Conservation (phyloP, 345 rosid genomes). For the Arabis alpina region DNA sequence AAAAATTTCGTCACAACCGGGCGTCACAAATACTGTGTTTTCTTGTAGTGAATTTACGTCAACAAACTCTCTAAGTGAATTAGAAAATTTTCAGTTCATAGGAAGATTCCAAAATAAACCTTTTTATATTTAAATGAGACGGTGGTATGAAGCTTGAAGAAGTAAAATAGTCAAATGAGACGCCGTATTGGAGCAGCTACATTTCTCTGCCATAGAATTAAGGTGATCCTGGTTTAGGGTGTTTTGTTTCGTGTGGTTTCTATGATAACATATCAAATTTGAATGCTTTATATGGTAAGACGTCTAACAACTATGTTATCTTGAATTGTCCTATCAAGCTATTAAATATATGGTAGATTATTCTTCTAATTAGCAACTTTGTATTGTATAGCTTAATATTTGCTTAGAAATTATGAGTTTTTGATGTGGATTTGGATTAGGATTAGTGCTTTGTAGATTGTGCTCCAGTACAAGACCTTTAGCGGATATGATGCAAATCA, state of each 20-base stretch:
- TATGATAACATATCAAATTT: slow-evolving; percentile 11
- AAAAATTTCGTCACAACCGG: too few species aligned
- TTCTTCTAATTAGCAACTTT: not conserved
- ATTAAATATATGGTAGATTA: slow-evolving; percentile 8
- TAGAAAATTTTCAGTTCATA: not conserved
- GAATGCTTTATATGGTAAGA: slow-evolving; percentile 26
- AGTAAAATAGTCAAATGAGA: slow-evolving; percentile 36
- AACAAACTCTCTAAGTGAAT: not conserved
- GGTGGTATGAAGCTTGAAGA: slow-evolving; percentile 39
- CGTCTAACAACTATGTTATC: slow-evolving; percentile 39
- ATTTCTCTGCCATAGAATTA: slow-evolving; percentile 26
- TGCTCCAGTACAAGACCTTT: not conserved
- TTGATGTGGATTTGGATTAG: not conserved
- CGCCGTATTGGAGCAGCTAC: slow-evolving; percentile 36
- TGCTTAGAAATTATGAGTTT: not conserved
- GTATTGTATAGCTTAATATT: not conserved
- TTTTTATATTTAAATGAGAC: slow-evolving; percentile 11
- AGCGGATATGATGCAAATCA: too few species aligned
- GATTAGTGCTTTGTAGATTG: not conserved
- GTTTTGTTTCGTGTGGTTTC: slow-evolving; percentile 31
- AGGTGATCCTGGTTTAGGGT: slow-evolving; percentile 25
- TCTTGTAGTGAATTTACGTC: too few species aligned
- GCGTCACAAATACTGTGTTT: too few species aligned
- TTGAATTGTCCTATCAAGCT: slow-evolving; percentile 30
- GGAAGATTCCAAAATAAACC: slow-evolving; percentile 28